Percentiles rank a stretch among this genome's conserved stretches.
Conservation (phyloP, 2,329 filamentous ascomycete genomes). For the Ceratocystis diversiconidia region DNA sequence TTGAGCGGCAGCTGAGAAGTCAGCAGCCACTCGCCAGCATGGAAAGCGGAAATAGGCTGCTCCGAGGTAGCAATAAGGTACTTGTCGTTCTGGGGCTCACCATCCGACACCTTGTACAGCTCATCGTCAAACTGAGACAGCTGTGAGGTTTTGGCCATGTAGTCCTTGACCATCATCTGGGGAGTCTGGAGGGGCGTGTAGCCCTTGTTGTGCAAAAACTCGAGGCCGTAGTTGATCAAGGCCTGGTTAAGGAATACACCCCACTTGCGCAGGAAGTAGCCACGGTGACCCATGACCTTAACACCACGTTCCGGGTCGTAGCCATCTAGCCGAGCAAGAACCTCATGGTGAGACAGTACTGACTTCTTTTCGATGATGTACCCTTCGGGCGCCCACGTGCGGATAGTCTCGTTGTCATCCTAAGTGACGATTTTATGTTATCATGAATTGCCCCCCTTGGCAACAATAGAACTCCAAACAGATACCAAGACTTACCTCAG, state of each 20-base stretch:
- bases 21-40: conserved; percentile 86
- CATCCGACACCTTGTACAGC: conserved; percentile 88
- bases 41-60: conserved; percentile 84
- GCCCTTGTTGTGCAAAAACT: conserved; percentile 69
- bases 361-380: conserved; percentile 60
- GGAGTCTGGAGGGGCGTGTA: conserved; percentile 76
- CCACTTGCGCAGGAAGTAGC: conserved; percentile 82
- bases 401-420: conserved; percentile 68
- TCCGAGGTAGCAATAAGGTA: conserved; percentile 68
- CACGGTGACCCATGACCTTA: conserved; percentile 87
- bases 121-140: conserved; percentile 96
- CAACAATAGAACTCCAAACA: conserved; percentile 22
- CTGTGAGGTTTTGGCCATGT: conserved; percentile 97
- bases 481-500: conserved; percentile 43
- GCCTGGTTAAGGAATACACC: conserved; percentile 81
- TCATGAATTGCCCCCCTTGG: no score
- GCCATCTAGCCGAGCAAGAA: conserved; percentile 72
- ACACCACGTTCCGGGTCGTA: conserved; percentile 87
- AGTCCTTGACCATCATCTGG: conserved; percentile 86
- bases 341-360: conserved; percentile 84
- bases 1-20: conserved; percentile 78
- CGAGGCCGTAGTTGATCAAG: conserved; percentile 84
- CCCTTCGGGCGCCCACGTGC: conserved; percentile 68
- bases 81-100: conserved; percentile 79
- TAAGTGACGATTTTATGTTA: conserved; percentile 19